These are phyloP conservation scores for Kazachstania viticola DNA, from an alignment of 805 yeast species.

Conservation along the genomic window DNA sequence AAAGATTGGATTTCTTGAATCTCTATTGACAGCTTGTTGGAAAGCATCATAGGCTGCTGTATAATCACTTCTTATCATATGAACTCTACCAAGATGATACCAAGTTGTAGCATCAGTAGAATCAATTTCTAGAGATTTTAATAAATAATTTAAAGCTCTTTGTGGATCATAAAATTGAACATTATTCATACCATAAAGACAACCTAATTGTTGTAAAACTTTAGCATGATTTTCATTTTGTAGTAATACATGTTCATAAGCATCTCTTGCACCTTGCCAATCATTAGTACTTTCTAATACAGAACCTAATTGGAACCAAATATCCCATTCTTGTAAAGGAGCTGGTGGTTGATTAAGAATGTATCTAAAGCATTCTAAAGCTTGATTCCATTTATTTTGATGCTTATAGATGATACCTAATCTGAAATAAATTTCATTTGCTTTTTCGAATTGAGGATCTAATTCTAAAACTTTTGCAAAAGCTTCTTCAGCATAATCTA, in stretches of 20 bases:
- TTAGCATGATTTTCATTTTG: slow-evolving; percentile 92
- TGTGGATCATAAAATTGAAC: slow-evolving; percentile 69
- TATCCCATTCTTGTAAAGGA: slow-evolving; percentile 92
- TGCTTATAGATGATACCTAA: slow-evolving; percentile 94
- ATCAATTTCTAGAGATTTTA: slow-evolving; percentile 84
- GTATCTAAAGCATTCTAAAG: slow-evolving; percentile 90
- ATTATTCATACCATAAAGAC: slow-evolving; percentile 62
- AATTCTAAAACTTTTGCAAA: slow-evolving; percentile 90
- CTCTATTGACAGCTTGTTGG: slow-evolving; percentile 97
- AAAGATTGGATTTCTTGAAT: slow-evolving; percentile 92
- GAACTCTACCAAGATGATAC: slow-evolving; percentile 94
- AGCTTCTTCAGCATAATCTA: slow-evolving; percentile 97
- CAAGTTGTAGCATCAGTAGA: slow-evolving; percentile 89
- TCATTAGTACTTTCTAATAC: slow-evolving; percentile 91
- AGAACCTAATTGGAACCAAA: slow-evolving; percentile 97
- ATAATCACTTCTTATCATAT: slow-evolving; percentile 91
- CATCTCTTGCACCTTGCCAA: slow-evolving; percentile 85
- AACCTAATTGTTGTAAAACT: slow-evolving; percentile 91
- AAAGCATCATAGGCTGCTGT: slow-evolving; percentile 95
- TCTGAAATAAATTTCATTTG: slow-evolving; percentile 91
- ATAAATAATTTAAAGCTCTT: slow-evolving; percentile 66
- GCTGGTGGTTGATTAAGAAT: slow-evolving; percentile 86
- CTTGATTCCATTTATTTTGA: slow-evolving; percentile 76
- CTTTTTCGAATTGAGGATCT: slow-evolving; percentile 93
- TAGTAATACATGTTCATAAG: slow-evolving; percentile 83